Percentiles rank a stretch among this genome's conserved stretches.
These are phyloP conservation scores for Yarrowia alimentaria DNA, from an alignment of 805 yeast genomes.

Conservation along the genomic window DNA sequence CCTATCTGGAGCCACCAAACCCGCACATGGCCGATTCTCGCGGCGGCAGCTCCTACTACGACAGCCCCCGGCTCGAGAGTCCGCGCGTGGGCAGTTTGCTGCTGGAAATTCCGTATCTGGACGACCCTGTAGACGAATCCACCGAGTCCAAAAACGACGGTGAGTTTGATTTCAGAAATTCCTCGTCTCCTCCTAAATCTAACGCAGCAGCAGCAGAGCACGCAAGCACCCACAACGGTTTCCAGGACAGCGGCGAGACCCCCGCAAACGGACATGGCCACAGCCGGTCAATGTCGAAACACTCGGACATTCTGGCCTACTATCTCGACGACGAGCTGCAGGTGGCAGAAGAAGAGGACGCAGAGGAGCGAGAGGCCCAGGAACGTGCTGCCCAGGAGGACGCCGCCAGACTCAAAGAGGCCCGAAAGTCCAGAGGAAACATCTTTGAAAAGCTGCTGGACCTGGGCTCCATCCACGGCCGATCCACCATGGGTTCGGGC, in stretches of 20 bases:
- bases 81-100: constrained; percentile 10
- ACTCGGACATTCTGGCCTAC: constrained; percentile 21
- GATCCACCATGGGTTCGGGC: constrained; percentile 8
- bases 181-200: too few relatives aligned
- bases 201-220: too few relatives aligned
- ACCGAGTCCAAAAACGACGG: constrained; percentile 11
- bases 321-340: constrained; percentile 23
- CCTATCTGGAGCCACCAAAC: background rate
- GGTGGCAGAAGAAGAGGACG: constrained; percentile 21
- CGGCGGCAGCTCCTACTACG: constrained; percentile 15
- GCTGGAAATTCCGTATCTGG: constrained; percentile 12
- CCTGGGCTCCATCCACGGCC: constrained; percentile 3
- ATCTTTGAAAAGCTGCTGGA: constrained; percentile 18
- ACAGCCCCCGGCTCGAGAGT: constrained; percentile 11
- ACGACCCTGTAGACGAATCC: too few relatives aligned
- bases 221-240: background rate
- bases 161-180: constrained; percentile 1
- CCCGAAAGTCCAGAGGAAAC: constrained; percentile 17
- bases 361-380: constrained; percentile 8
- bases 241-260: background rate
- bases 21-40: constrained; percentile 1
- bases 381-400: constrained; percentile 10
- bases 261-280: background rate
- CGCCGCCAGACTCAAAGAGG: constrained; percentile 17
- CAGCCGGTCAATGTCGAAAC: constrained; percentile 5